Base-by-base conservation (phyloP, 148 eudicot species). In the Silene conica region DNA sequence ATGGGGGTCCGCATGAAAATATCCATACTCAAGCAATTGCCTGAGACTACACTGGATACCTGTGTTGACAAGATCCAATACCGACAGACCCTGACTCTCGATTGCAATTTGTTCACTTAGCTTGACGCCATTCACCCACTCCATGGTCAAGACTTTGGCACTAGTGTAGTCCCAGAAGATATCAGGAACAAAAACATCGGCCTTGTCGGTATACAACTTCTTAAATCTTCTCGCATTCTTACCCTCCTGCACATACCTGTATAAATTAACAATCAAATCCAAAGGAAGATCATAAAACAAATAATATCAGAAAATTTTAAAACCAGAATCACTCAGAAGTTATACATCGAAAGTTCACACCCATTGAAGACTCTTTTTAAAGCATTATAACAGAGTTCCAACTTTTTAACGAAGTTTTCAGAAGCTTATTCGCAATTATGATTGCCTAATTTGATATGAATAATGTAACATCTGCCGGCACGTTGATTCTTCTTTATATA, bases 1-100 rank as follows among this genome's bases (percentile, higher is more conserved):
- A 86, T 95, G 99, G 68, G 99, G 99, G 85, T 95, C 99, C 2
- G 99, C 99, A 76, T 95, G 99, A 79, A 95, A 95, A 82, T 92
- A 95, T 67, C 99, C 99, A 70, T 92, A 95, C 79, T 95, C 99
- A 34, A 95, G 99, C 63, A 95, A 82, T 81, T 95, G 99, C 69
- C 99, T 82, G 74, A 95, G 93, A 83, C 99, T 95, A 86, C 99
- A 95, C 71, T 95, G 97, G 60, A 95, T 95, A 60, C 99, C 99
- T 13, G 89, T 89, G 77, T 86, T 92, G 41, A 95, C 99, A 76
- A 95, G 88, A 84, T 92, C 99, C 87, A 95, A 84, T 67, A 95
- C 93, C 73, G 87, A 88, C 77, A 95, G 76, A 80, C 99, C 99
- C 80, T 90, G 97, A 54, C 93, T 81, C 84, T 95, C 97, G 76